Evolutionary conservation across 139 green algal species (phyloP).

Genomic region (Volvox africanus): DNA sequence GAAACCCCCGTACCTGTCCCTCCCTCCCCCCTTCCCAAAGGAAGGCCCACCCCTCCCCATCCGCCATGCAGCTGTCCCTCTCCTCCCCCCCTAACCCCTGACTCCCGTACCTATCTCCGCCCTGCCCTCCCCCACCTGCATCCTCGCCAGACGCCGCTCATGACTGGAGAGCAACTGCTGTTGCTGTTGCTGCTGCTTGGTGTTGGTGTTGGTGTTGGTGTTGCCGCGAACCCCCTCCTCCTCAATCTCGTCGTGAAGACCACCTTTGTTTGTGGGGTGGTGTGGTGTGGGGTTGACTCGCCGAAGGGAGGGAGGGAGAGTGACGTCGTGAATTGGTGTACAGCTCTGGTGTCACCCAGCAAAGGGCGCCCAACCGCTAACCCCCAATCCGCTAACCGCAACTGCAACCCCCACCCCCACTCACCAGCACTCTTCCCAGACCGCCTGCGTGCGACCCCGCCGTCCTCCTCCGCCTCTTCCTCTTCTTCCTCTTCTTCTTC

Average conservation of each 20-base stretch:
- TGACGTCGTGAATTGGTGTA: no score
- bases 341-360: no score
- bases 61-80: no score
- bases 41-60: no score
- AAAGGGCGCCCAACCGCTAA: no score
- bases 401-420: background rate
- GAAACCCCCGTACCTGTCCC: no score
- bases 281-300: no score
- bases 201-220: background rate
- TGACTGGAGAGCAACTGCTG: conserved; percentile 69
- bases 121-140: conserved; percentile 61
- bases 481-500: conserved; percentile 31
- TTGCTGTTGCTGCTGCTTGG: background rate
- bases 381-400: no score
- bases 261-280: no score
- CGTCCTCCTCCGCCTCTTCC: conserved; percentile 45
- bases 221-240: background rate
- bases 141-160: conserved; percentile 70
- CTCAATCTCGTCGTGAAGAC: no score
- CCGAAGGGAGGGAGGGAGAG: no score
- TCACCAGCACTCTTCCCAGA: background rate
- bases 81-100: background rate
- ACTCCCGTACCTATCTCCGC: background rate
- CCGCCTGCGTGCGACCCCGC: background rate
- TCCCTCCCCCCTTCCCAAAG: no score